Percentiles rank a stretch among this genome's conserved stretches.
Conservation (phyloP, 257 asterid species). For the Asclepias syriaca region DNA sequence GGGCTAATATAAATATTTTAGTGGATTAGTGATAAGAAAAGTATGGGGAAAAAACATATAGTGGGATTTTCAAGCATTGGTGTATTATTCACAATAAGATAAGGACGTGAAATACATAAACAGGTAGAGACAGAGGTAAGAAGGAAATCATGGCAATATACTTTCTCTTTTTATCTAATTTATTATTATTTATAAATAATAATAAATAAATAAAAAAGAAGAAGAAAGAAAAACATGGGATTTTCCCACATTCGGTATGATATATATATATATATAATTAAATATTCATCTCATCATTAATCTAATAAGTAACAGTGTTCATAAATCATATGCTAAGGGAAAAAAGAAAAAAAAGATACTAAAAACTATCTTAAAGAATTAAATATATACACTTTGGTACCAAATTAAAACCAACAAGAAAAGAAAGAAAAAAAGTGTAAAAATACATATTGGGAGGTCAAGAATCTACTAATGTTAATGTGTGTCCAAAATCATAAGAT, state of each 20-base stretch:
- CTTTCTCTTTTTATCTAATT: too few species aligned
- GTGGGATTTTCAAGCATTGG: neutral
- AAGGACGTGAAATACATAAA: neutral
- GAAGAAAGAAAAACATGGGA: neutral
- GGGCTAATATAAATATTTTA: neutral
- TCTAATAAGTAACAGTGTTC: too few species aligned
- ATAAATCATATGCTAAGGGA: too few species aligned
- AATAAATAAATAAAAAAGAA: too few species aligned
- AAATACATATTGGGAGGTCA: neutral
- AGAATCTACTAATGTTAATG: neutral
- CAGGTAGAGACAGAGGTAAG: neutral
- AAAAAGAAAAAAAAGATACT: too few species aligned
- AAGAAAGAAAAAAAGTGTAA: too few species aligned
- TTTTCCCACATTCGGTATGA: neutral
- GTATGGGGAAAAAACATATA: neutral
- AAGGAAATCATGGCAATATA: neutral
- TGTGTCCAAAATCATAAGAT: neutral
- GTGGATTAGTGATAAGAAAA: neutral
- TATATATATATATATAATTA: too few species aligned
- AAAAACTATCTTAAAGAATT: too few species aligned
- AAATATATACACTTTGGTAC: too few species aligned
- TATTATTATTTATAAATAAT: too few species aligned
- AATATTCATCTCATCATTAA: neutral
- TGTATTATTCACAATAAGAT: neutral
- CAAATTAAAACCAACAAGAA: too few species aligned